Conservation (phyloP, 331 rosid species). For the Malus hybrid region DNA sequence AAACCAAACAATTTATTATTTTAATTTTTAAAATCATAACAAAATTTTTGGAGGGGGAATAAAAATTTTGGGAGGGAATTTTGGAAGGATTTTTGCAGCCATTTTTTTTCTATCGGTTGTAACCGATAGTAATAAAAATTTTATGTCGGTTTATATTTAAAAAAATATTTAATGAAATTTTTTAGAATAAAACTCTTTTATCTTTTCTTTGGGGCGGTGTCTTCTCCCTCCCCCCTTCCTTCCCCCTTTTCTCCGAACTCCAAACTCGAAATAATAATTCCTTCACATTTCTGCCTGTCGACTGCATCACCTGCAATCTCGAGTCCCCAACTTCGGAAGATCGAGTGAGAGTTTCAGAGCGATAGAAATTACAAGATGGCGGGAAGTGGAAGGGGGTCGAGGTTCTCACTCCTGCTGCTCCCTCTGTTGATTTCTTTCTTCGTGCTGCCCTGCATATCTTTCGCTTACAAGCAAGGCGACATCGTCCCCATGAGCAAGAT, state of each 20-base stretch:
- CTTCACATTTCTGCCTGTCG: neutral
- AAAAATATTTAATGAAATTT: too few species aligned
- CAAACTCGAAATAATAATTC: neutral
- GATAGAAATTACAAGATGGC: constrained; percentile 11
- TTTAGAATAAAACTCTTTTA: too few species aligned
- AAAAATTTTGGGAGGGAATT: too few species aligned
- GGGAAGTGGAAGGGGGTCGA: constrained; percentile 7
- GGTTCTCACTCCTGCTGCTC: constrained; percentile 9
- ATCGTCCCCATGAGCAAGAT: constrained; percentile 90
- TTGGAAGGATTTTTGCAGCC: too few species aligned
- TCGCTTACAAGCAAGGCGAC: constrained; percentile 81
- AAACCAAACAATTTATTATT: too few species aligned
- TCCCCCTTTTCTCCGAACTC: neutral
- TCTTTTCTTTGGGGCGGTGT: too few species aligned
- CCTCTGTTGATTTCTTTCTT: constrained; percentile 11
- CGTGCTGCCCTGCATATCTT: constrained; percentile 1
- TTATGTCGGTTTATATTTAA: too few species aligned
- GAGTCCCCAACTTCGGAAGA: neutral
- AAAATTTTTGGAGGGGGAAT: too few species aligned
- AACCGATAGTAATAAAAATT: too few species aligned
- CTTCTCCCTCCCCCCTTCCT: too few species aligned
- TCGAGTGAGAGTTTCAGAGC: neutral
- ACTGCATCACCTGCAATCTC: neutral
- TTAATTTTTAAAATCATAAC: too few species aligned
- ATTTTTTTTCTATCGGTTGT: too few species aligned